Evolutionary conservation across 164 flowering plant species (phyloP), one percentile per base, ranked within the genome.

Genomic region (Warburgia ugandensis): DNA sequence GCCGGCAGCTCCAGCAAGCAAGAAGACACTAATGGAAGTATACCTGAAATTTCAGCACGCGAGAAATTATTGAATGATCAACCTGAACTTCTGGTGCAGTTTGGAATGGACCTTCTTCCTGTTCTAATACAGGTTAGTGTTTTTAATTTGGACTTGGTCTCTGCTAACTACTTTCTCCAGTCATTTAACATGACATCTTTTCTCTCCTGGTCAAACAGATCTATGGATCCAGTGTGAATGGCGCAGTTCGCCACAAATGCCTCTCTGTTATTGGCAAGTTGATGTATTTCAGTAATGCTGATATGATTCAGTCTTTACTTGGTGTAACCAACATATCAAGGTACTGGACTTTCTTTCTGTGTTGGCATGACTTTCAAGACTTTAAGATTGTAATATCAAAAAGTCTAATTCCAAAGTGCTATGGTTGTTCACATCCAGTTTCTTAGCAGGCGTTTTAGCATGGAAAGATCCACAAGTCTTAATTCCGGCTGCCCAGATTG

Each of bases 391-490:
- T n/a, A n/a, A n/a, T n/a, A n/a, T 46, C 33, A 12, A 17, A 23
- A 50, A 6, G 29, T 36, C 17, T 22, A 54, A 39, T 45, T 31
- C 25, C 27, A n/a, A 44, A 38, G 40, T 39, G 2, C 14, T 48
- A 37, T 7, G 41, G 4, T 37, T 37, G 19, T 19, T 35, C 13
- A 29, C 31, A 16, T 38, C 20, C 57, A 88, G 99, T 72, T 92
- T 88, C 72, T 71, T 88, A 61, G 94, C 95, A 59, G 99, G 99
- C 64, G 80, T 88, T 54, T 73, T 92, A 48, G 96, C 97, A n/a
- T 92, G 94, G 92, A 92, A 88, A 68, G 99, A 92, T 75, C 94
- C 94, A 3, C 94, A 79, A 68, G 95, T 86, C 22, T 60, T 92
- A 64, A 72, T 92, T 68, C 99, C 96, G 35, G 77, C 99, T 48